These are phyloP conservation scores for Trichoderma atrobrunneum DNA, from an alignment of 2,329 filamentous ascomycete species.

Conservation along the genomic window DNA sequence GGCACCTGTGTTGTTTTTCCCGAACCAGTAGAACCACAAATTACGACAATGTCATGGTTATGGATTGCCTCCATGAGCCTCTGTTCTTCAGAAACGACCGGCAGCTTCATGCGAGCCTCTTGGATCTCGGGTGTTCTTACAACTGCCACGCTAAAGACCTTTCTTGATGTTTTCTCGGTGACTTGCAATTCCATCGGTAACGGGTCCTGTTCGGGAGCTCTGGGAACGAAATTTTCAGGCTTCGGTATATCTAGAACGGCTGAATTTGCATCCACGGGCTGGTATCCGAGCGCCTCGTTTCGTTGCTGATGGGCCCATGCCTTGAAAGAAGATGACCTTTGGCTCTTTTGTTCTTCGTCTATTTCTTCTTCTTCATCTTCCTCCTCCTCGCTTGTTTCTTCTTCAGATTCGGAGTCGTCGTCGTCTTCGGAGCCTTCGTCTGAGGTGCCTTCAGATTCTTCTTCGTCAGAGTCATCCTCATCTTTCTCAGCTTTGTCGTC, in stretches of 20 bases:
- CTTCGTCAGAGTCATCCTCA: constrained; percentile 33
- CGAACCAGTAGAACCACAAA: constrained; percentile 93
- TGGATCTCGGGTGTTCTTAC: constrained; percentile 71
- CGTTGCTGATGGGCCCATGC: constrained; percentile 85
- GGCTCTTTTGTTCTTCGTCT: constrained; percentile 28
- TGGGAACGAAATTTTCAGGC: constrained; percentile 61
- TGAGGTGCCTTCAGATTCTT: constrained; percentile 27
- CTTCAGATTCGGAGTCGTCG: constrained; percentile 32
- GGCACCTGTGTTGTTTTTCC: constrained; percentile 98
- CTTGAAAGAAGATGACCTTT: constrained; percentile 72
- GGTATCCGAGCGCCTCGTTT: constrained; percentile 74
- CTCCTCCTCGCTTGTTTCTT: constrained; percentile 30
- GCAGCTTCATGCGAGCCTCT: constrained; percentile 72
- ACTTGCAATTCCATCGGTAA: constrained; percentile 64
- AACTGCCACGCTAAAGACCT: constrained; percentile 73
- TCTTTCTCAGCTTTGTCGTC: constrained; percentile 33
- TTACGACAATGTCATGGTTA: constrained; percentile 82
- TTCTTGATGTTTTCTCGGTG: constrained; percentile 60
- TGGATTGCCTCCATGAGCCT: constrained; percentile 97
- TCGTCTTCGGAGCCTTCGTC: constrained; percentile 28
- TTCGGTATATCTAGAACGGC: constrained; percentile 52
- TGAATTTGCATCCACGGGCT: constrained; percentile 44
- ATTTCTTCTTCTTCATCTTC: constrained; percentile 27
- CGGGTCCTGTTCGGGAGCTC: constrained; percentile 68
- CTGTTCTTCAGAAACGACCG: constrained; percentile 92